Conservation (phyloP, 2,329 filamentous ascomycete species). For the Rhynchosporium agropyri region DNA sequence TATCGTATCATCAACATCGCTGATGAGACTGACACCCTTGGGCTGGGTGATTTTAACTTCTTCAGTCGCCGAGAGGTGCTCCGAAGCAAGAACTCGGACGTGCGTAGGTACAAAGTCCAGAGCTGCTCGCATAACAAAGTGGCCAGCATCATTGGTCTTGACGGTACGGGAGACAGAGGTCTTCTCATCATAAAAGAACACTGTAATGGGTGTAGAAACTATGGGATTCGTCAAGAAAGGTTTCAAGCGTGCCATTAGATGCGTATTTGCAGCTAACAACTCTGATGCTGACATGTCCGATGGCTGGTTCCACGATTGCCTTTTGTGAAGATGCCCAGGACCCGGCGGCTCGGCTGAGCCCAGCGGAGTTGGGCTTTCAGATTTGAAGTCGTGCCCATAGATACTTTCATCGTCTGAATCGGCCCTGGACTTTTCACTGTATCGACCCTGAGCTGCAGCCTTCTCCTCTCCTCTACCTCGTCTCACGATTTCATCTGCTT, state of each 20-base stretch:
- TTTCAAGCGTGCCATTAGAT: constrained; percentile 82
- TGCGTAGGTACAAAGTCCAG: constrained; percentile 91
- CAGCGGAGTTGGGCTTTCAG: constrained; percentile 26
- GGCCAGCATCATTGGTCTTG: constrained; percentile 83
- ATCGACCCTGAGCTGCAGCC: constrained; percentile 69
- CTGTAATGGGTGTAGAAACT: constrained; percentile 75
- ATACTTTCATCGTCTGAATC: constrained; percentile 45
- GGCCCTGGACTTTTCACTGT: constrained; percentile 66
- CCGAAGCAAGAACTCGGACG: constrained; percentile 82
- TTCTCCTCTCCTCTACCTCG: constrained; percentile 72
- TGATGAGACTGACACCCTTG: constrained; percentile 86
- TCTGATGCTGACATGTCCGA: constrained; percentile 74
- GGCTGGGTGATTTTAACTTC: constrained; percentile 77
- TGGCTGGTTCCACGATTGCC: constrained; percentile 45
- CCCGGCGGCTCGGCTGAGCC: constrained; percentile 39
- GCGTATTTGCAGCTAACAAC: constrained; percentile 76
- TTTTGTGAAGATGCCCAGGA: constrained; percentile 48
- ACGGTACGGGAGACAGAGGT: constrained; percentile 83
- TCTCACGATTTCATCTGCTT: constrained; percentile 76
- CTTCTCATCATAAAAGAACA: constrained; percentile 92
- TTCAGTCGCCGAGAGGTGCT: constrained; percentile 79
- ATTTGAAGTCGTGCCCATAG: constrained; percentile 31
- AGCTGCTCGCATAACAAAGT: constrained; percentile 79
- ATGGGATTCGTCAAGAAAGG: constrained; percentile 89
- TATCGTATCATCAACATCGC: constrained; percentile 96